Conservation (phyloP, 805 yeast genomes). For the Suhomyces pyralidae region DNA sequence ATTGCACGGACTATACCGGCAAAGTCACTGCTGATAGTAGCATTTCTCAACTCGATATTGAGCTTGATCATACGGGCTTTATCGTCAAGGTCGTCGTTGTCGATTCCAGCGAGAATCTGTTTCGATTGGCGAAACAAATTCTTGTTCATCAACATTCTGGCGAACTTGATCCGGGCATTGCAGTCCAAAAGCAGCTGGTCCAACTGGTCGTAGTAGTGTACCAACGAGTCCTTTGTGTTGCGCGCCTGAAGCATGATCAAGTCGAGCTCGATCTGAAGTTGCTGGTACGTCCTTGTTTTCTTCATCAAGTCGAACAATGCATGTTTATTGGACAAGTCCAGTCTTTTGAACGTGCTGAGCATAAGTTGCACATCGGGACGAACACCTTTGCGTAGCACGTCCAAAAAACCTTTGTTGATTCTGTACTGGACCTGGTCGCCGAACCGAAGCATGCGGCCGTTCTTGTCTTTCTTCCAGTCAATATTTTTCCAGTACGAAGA, state of each 20-base stretch:
- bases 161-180: slow-evolving; percentile 26
- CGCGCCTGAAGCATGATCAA: slow-evolving; percentile 18
- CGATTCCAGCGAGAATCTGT: slow-evolving; percentile 20
- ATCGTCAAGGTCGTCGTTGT: slow-evolving; percentile 23
- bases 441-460: slow-evolving; percentile 13
- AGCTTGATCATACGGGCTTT: slow-evolving; percentile 25
- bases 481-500: slow-evolving; percentile 22
- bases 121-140: slow-evolving; percentile 22
- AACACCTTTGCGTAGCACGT: slow-evolving; percentile 32
- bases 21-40: slow-evolving; percentile 17
- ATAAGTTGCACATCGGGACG: slow-evolving; percentile 33
- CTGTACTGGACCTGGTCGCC: slow-evolving; percentile 28
- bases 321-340: slow-evolving; percentile 20
- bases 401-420: slow-evolving; percentile 30
- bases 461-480: slow-evolving; percentile 11
- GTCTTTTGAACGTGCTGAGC: slow-evolving; percentile 28
- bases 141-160: slow-evolving; percentile 30
- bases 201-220: slow-evolving; percentile 12
- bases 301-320: slow-evolving; percentile 23
- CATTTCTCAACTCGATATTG: slow-evolving; percentile 23
- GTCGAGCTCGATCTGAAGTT: slow-evolving; percentile 11
- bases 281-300: slow-evolving; percentile 11
- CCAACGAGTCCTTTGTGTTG: slow-evolving; percentile 15
- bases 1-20: slow-evolving; percentile 16
- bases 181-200: slow-evolving; percentile 16